Evolutionary conservation across 495 filamentous ascomycete species (phyloP), one percentile per base, ranked within the genome.

Genomic region (Talaromyces ruber): DNA sequence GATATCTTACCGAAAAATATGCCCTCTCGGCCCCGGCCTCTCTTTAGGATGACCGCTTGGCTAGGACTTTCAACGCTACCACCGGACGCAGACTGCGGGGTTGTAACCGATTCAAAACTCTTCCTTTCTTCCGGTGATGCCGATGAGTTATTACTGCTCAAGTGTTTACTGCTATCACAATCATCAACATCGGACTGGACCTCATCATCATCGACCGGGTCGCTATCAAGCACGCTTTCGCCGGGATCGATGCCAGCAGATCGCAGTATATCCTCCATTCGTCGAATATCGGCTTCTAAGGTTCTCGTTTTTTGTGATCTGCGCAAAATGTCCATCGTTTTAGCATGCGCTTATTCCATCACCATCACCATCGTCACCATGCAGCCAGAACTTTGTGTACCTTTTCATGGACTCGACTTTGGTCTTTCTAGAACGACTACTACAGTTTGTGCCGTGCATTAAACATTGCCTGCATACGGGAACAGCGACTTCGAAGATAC

Each of bases 271-370:
- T 86, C 85, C 76, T 98, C 94, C 84, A 96, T 93, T 60, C 88
- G 85, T 30, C 83, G 87, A 16, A 98, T 76, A 18, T 94, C 86
- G 66, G 95, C 95, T 77, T 98, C 93, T 50, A 98, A 78, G 8
- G 87, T 86, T 67, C 93, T 90, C 62, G 97, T 94, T 76, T 98
- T 97, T 70, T 97, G 93, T 52, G 90, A 90, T 60, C 88, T 91
- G 57, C 8, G 7, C n/a, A 47, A 4, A 29, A 47, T 47, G n/a
- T 21, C 43, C 34, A 16, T 47, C 43, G 9, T 9, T n/a, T 47
- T 21, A 47, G 43, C 12, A 47, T 47, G 18, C 18, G 18, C 2
- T 22, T 6, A 21, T 47, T 2, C n/a, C n/a, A n/a, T n/a, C n/a
- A n/a, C n/a, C n/a, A n/a, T n/a, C n/a, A n/a, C n/a, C n/a, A n/a